phyloP scores from a whole-genome alignment of 805 yeast species.

The Kregervanrija pseudodelftensis region DNA sequence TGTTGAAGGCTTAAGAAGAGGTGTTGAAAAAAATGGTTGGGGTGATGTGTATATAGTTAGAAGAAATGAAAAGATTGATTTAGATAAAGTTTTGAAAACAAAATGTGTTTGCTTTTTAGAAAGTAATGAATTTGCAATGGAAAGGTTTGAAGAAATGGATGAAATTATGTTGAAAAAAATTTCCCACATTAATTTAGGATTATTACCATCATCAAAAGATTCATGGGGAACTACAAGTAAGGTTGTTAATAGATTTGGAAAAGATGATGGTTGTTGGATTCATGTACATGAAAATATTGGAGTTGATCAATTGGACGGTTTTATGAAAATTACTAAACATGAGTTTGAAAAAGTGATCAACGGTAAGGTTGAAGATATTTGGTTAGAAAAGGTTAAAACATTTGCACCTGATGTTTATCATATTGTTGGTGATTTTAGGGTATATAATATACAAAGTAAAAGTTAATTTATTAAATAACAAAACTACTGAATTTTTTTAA shows the following conservation, averaged over 20 bases:
- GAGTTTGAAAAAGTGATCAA: slow-evolving; percentile 11
- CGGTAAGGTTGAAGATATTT: slow-evolving; percentile 19
- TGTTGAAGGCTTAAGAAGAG: slow-evolving; percentile 58
- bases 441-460: background rate
- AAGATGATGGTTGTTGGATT: slow-evolving; percentile 20
- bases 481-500: slow-evolving; percentile 21
- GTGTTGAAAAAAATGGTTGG: slow-evolving; percentile 41
- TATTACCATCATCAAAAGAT: slow-evolving; percentile 62
- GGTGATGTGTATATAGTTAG: slow-evolving; percentile 23
- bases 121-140: slow-evolving; percentile 45
- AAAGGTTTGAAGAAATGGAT: slow-evolving; percentile 30
- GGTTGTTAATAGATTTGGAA: slow-evolving; percentile 12
- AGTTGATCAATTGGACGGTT: slow-evolving; percentile 30
- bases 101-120: slow-evolving; percentile 52
- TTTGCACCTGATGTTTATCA: slow-evolving; percentile 89
- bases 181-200: slow-evolving; percentile 67
- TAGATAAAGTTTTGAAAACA: slow-evolving; percentile 17
- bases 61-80: slow-evolving; percentile 14
- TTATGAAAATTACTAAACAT: slow-evolving; percentile 18
- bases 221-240: slow-evolving; percentile 49
- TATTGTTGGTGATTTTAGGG: slow-evolving; percentile 26
- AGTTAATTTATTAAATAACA: background rate
- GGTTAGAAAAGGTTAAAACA: slow-evolving; percentile 65
- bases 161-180: slow-evolving; percentile 18
- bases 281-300: slow-evolving; percentile 79